A percentile compares a stretch with the other conserved stretches of the same genome.
These are phyloP conservation scores for Aspergillus neoniger DNA, from an alignment of 2,329 filamentous ascomycete genomes.

Conservation along the genomic window DNA sequence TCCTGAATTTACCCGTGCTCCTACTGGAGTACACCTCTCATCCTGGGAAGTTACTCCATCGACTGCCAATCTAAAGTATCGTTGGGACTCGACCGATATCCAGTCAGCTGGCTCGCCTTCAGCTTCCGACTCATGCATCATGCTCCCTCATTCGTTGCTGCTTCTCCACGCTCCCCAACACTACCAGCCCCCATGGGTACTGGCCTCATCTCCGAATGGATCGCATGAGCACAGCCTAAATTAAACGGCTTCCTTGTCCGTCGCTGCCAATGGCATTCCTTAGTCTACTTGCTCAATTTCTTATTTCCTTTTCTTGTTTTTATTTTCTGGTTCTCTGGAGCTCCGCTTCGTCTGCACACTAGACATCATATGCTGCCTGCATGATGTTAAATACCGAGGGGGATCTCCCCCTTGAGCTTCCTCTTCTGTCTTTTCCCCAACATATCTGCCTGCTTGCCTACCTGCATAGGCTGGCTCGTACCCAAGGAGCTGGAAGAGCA, in stretches of 20 bases:
- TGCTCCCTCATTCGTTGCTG: not conserved
- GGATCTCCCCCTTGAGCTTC: not conserved
- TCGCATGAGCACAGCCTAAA: slow-evolving; percentile 3
- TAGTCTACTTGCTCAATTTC: too few species aligned
- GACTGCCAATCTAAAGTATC: not conserved
- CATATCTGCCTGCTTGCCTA: not conserved
- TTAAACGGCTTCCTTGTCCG: not conserved
- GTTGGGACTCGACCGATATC: not conserved
- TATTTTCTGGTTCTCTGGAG: not conserved
- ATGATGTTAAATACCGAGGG: slow-evolving; percentile 3
- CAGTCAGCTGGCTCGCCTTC: slow-evolving; percentile 3
- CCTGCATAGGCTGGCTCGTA: not conserved
- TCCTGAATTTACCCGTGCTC: slow-evolving; percentile 16
- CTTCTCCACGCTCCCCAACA: not conserved
- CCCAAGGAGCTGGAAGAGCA: not conserved
- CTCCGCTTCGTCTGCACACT: not conserved
- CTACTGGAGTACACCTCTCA: not conserved
- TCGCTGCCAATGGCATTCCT: not conserved
- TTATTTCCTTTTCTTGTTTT: not conserved
- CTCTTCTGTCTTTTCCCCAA: not conserved
- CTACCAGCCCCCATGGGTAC: not conserved
- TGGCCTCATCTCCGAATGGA: slow-evolving; percentile 17
- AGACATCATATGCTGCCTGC: not conserved
- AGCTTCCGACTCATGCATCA: slow-evolving; percentile 2
- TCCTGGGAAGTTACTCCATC: slow-evolving; percentile 5